These are phyloP conservation scores for Microcyclospora tardicrescens DNA, from an alignment of 2,329 filamentous ascomycete genomes.

Conservation along the genomic window DNA sequence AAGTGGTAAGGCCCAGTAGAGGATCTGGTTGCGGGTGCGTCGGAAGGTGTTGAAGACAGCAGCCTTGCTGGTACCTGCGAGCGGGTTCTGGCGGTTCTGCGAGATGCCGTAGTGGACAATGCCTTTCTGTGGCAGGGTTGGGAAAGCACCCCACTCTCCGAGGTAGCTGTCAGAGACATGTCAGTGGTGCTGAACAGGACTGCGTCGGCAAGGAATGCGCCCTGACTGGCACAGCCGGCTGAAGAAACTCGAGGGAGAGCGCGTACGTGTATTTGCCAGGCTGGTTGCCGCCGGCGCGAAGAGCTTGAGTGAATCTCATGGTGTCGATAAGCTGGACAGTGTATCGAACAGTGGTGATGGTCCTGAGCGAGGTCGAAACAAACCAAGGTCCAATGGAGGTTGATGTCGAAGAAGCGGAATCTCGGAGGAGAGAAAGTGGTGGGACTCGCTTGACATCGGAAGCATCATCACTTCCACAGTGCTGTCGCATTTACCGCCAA, in stretches of 20 bases:
- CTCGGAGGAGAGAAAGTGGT: constrained; percentile 3
- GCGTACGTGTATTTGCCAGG: too few relatives aligned
- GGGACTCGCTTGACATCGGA: constrained; percentile 2
- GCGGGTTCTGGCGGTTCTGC: constrained; percentile 76
- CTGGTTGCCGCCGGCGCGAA: constrained; percentile 14
- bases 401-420: constrained; percentile 3
- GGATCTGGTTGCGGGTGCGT: constrained; percentile 70
- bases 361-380: background rate
- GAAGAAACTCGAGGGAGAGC: too few relatives aligned
- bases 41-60: constrained; percentile 95
- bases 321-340: constrained; percentile 2
- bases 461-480: constrained; percentile 2
- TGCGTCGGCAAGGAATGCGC: too few relatives aligned
- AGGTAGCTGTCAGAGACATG: constrained; percentile 44
- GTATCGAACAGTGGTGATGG: too few relatives aligned
- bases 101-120: constrained; percentile 61
- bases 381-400: constrained; percentile 1
- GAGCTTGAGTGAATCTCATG: constrained; percentile 26
- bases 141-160: constrained; percentile 61
- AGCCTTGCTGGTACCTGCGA: constrained; percentile 63
- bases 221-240: too few relatives aligned
- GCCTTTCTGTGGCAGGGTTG: constrained; percentile 50
- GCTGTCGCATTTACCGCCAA: background rate
- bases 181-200: too few relatives aligned
- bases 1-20: constrained; percentile 76